These are phyloP conservation scores for Fraxinus americana DNA, from an alignment of 257 asterid species.

Conservation along the genomic window DNA sequence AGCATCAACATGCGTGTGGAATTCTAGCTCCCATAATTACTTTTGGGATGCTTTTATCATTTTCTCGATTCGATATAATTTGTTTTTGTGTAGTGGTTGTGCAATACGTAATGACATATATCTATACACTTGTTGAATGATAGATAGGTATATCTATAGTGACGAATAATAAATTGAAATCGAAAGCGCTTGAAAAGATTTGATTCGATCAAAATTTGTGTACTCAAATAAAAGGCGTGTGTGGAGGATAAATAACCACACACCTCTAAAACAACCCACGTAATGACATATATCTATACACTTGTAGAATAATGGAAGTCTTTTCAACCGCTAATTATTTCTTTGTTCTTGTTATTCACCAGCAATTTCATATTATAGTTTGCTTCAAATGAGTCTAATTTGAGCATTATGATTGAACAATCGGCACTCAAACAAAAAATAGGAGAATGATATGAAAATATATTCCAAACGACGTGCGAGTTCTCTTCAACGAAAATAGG, in stretches of 20 bases:
- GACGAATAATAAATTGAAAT: neutral
- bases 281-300: too few relatives aligned
- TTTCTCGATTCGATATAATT: neutral
- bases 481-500: neutral
- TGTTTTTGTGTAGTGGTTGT: neutral
- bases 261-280: neutral
- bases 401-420: too few relatives aligned
- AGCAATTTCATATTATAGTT: too few relatives aligned
- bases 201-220: neutral
- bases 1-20: slow-evolving; percentile 2
- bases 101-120: neutral
- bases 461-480: too few relatives aligned
- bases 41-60: neutral
- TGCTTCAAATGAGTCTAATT: too few relatives aligned
- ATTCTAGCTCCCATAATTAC: neutral
- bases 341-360: too few relatives aligned
- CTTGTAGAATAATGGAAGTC: neutral
- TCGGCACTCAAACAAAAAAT: too few relatives aligned
- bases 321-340: too few relatives aligned
- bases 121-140: neutral
- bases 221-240: neutral
- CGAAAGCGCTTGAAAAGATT: neutral
- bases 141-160: too few relatives aligned
- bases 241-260: neutral
- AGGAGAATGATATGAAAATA: too few relatives aligned